Base-by-base conservation (phyloP, 1,139 yeast genomes). In the Zygoascus sp. region DNA sequence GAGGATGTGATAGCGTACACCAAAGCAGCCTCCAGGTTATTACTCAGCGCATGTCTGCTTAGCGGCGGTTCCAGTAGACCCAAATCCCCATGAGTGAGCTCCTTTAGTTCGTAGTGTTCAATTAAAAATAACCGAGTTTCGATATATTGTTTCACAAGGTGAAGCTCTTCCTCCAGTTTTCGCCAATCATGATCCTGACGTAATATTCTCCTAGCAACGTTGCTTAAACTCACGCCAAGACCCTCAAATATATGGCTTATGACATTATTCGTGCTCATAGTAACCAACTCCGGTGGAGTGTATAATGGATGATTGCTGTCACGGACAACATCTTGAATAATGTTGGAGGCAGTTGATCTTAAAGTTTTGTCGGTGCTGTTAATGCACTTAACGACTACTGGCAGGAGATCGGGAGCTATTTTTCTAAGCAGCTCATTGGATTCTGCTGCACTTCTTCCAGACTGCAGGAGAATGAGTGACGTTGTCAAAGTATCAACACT, bases 1-100 rank as follows among this genome's bases (percentile, higher is more conserved):
- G 79, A 80, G 0, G 83, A 75, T 52, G 83, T 75, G 28, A 81
- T 63, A 2, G 77, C 69, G 40, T 79, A 62, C 16, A 79, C 63
- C 58, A 76, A 58, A 27, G 75, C 66, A 57, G 75, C 73, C 61
- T 80, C 81, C 53, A 70, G 62, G 63, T 47, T 66, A 54, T 56
- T 45, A 22, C 64, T 57, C 11, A 63, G 57, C n/a, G 57, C 58
- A 11, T 47, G 41, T 6, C 70, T 58, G 3, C 67, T 59, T 9
- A 54, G 56, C 47, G 53, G 44, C 11, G 51, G 40, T 44, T 63
- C 66, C 16, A 62, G 46, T 11, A 42, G 34, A 9, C 51, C 39
- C 5, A 58, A 48, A 27, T 58, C 59, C 13, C 46, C 43, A 1
- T 52, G 52, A 19, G 52, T 51, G 5, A 52, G 37, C 16, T 68